Evolutionary conservation across 208 protist genomes (phyloP).

Genomic region (Leptomonas pyrrhocoris): DNA sequence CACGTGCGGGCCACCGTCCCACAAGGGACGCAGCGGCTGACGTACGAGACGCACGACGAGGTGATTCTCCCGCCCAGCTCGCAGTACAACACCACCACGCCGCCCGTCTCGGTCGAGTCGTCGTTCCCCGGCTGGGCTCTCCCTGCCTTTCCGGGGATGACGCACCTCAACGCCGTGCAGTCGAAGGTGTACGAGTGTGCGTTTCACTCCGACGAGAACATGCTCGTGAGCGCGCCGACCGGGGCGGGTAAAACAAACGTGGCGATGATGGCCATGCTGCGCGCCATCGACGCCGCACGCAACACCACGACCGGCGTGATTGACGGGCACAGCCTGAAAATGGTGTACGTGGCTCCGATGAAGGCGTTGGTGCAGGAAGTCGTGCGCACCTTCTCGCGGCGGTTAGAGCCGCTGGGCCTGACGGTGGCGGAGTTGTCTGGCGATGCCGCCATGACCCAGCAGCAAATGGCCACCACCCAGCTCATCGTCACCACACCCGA

Average conservation of each 20-base stretch:
- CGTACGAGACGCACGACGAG: conserved; percentile 89
- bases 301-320: conserved; percentile 16
- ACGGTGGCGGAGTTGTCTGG: conserved; percentile 98
- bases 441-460: conserved; percentile 96
- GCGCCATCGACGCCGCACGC: conserved; percentile 67
- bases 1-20: conserved; percentile 74
- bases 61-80: conserved; percentile 75
- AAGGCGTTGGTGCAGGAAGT: conserved; percentile 99
- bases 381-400: conserved; percentile 95
- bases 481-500: conserved; percentile 99
- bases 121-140: conserved; percentile 74
- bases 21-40: conserved; percentile 61
- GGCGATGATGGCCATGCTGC: conserved; percentile 98
- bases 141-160: conserved; percentile 65
- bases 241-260: conserved; percentile 99
- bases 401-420: conserved; percentile 95
- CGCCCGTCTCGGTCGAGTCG: conserved; percentile 34
- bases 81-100: conserved; percentile 46
- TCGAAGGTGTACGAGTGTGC: conserved; percentile 93
- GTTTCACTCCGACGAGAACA: conserved; percentile 96
- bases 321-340: conserved; percentile 91
- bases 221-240: conserved; percentile 99
- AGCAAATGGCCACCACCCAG: conserved; percentile 97
- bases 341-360: conserved; percentile 99
- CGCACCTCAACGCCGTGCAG: conserved; percentile 97